Base-by-base conservation (phyloP, 1,284 basidiomycete genomes). In the Tilletia horrida region DNA sequence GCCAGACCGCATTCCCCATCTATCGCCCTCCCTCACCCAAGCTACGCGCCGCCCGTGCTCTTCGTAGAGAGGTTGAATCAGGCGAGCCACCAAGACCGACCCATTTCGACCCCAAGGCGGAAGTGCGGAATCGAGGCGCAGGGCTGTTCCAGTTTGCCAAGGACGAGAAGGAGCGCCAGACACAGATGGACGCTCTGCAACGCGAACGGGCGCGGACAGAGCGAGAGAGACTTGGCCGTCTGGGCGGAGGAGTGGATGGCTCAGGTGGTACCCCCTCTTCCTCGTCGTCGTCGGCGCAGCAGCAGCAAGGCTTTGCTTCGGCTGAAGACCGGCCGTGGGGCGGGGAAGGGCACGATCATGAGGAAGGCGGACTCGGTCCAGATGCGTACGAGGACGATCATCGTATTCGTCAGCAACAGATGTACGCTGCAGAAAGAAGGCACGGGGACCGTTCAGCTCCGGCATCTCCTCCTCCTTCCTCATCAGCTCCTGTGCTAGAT, bases 121-220 rank as follows among this genome's bases (percentile, higher is more conserved):
- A 98, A 82, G 88, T 90, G 11, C 89, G 94, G 8, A 87, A 89
- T n/a, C 89, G 89, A 76, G 94, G 91, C 42, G 93, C 93, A 0
- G 93, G 88, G 0, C 91, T 90, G 83, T 95, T 94, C 80, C 88
- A 90, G 76, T 94, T 97, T 81, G 90, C 91, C 2, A 85, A 82
- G 0, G 91, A 95, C 76, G 90, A 92, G 74, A 88, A 89, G 68
- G 86, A 86, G 35, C 86, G 94, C 42, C 83, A 83, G 70, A 83
- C 84, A 65, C 89, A 96, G 83, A 90, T 93, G 90, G 89, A 90
- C 63, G 88, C 89, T 63, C 83, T 97, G 43, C 45, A 23, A 21
- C 21, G 18, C 21, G 63, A 64, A 29, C 44, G 63, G 18, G n/a
- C 25, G 27, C 47, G 44, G 23, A 64, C 63, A 8, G 45, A 48